Evolutionary conservation across 495 filamentous ascomycete species (phyloP).

Genomic region (Elaphomyces granulatus): DNA sequence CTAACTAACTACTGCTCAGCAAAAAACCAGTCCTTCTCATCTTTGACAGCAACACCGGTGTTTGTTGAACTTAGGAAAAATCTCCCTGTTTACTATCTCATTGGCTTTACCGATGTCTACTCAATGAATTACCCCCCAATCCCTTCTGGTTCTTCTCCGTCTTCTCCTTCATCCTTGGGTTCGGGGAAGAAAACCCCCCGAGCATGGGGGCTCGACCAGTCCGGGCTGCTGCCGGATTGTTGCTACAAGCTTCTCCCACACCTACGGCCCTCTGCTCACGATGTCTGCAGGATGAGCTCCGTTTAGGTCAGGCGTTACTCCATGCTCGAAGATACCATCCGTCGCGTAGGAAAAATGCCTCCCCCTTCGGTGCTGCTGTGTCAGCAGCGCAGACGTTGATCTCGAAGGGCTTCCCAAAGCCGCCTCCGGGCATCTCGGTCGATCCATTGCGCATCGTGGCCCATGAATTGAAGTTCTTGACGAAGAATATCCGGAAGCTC

Average conservation of each 20-base stretch:
- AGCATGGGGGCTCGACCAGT: conserved; percentile 32
- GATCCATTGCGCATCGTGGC: conserved; percentile 71
- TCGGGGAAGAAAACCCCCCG: too few species aligned
- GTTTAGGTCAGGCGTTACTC: conserved; percentile 11
- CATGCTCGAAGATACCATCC: conserved; percentile 28
- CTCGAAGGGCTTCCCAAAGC: conserved; percentile 49
- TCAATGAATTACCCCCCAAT: too few species aligned
- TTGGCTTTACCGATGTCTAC: too few species aligned
- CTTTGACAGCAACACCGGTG: too few species aligned
- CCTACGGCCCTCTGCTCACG: conserved; percentile 26
- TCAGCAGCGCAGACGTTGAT: conserved; percentile 67
- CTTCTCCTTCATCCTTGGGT: too few species aligned
- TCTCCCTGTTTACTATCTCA: too few species aligned
- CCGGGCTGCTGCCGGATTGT: conserved; percentile 24
- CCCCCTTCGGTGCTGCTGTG: conserved; percentile 53
- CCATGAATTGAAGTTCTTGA: conserved; percentile 91
- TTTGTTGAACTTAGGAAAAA: too few species aligned
- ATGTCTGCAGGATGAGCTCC: conserved; percentile 32
- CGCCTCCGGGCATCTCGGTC: conserved; percentile 44
- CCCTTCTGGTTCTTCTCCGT: too few species aligned
- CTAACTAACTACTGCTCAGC: too few species aligned
- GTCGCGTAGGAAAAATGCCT: conserved; percentile 29
- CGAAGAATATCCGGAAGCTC: conserved; percentile 73
- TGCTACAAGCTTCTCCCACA: conserved; percentile 15
- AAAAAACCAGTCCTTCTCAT: too few species aligned